Evolutionary conservation across 169 alveolate genomes (phyloP), one percentile per base, ranked within the genome.

Genomic region (Toxoplasma gondii): DNA sequence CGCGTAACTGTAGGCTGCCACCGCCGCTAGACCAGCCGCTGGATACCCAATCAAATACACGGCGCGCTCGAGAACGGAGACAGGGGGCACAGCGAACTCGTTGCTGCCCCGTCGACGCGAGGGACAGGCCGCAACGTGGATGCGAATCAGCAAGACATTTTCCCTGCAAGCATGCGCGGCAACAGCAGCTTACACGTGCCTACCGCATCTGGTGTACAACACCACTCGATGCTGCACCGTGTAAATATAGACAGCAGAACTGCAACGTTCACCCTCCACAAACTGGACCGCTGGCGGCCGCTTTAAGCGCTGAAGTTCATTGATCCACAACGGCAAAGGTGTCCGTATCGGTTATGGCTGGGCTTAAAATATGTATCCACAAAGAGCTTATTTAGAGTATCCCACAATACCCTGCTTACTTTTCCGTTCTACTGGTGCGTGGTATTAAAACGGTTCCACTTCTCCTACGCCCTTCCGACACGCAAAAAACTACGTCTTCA

Each of bases 11-110:
- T 31, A 82, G 67, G 69, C 90, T 10, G 90, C 58, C n/a, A 41
- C 36, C n/a, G 90, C 90, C 2, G 90, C 90, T 29, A 5, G 53
- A 44, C 90, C 90, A 22, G 90, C 90, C n/a, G 67, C 90, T 0
- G 90, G 90, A 43, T 43, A 43, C 36, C 67, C 90, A 22, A 82
- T 29, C 38, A 82, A 67, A 67, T 82, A 82, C 64, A 82, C 16
- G 22, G 90, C 53, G 64, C 64, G 90, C 67, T 82, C 90, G 41
- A 82, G 67, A 31, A 82, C 90, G 36, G 90, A 82, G 24, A 29
- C 41, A 1, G 90, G 90, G 24, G 90, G 90, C 17, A 82, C 41
- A 19, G 69, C 64, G 90, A 41, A 82, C 67, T 12, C 34, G 36
- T 0, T 5, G 38, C 5, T 16, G 1, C 90, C 90, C 7, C 74